Evolutionary conservation across 1,139 yeast genomes (phyloP).

Genomic region (Ogataea hybrid): DNA sequence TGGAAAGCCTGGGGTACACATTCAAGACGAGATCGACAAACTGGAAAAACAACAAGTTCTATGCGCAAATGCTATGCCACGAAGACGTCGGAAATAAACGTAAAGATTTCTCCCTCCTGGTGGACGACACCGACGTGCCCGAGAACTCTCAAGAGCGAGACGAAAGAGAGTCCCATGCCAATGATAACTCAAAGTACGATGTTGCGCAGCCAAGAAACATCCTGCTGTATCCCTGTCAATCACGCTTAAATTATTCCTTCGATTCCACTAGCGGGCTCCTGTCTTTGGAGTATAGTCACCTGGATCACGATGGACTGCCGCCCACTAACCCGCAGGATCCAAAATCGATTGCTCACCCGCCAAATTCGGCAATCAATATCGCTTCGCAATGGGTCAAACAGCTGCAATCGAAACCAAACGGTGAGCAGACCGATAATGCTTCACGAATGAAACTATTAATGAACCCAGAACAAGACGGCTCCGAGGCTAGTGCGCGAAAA

Average conservation of each 20-base stretch:
- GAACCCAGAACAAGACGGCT: slow-evolving; percentile 5
- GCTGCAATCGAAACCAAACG: slow-evolving; percentile 3
- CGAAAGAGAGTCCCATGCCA: neutral
- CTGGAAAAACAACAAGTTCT: slow-evolving; percentile 31
- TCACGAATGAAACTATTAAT: slow-evolving; percentile 5
- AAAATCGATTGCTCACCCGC: slow-evolving; percentile 21
- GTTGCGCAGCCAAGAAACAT: slow-evolving; percentile 14
- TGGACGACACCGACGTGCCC: slow-evolving; percentile 12
- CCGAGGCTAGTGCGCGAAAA: slow-evolving; percentile 1
- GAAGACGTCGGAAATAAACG: slow-evolving; percentile 26
- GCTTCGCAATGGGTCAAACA: slow-evolving; percentile 21
- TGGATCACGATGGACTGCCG: slow-evolving; percentile 21
- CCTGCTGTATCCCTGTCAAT: slow-evolving; percentile 24
- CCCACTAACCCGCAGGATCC: slow-evolving; percentile 22
- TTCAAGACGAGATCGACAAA: slow-evolving; percentile 31
- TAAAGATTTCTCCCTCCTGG: slow-evolving; percentile 18
- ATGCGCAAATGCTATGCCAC: slow-evolving; percentile 28
- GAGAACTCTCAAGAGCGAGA: neutral
- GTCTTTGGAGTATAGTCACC: slow-evolving; percentile 24
- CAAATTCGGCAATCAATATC: slow-evolving; percentile 16
- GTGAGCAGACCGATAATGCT: slow-evolving; percentile 4
- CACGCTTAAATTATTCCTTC: slow-evolving; percentile 26
- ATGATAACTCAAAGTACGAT: neutral
- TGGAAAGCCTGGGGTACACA: slow-evolving; percentile 15
- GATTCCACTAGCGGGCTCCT: slow-evolving; percentile 25